Percentiles rank a stretch among this genome's conserved stretches.
These are phyloP conservation scores for Hortiboletus rubellus DNA, from an alignment of 1,284 basidiomycete species.

Conservation along the genomic window DNA sequence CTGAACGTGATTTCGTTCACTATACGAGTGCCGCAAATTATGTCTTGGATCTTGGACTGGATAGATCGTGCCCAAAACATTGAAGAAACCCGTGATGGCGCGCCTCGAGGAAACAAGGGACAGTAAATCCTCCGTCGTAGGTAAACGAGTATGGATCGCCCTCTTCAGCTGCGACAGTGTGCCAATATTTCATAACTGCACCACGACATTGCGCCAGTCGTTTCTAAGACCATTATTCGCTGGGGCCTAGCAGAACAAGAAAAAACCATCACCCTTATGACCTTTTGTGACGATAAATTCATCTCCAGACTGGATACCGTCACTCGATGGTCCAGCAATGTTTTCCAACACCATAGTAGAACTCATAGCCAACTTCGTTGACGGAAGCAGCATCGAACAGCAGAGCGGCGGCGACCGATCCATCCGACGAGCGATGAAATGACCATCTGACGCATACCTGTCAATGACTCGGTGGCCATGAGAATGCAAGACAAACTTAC, in stretches of 20 bases:
- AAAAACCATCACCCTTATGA: slow-evolving; percentile 60
- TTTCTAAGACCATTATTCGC: slow-evolving; percentile 83
- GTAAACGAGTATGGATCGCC: slow-evolving; percentile 67
- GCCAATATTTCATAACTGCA: slow-evolving; percentile 60
- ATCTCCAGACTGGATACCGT: slow-evolving; percentile 53
- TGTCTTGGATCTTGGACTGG: no score
- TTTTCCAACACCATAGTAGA: slow-evolving; percentile 71
- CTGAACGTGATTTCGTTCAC: slow-evolving; percentile 24
- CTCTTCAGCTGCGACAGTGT: slow-evolving; percentile 45
- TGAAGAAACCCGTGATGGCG: no score
- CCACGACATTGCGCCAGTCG: slow-evolving; percentile 62
- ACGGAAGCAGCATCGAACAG: slow-evolving; percentile 62
- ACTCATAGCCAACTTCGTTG: slow-evolving; percentile 69
- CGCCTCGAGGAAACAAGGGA: slow-evolving; percentile 62
- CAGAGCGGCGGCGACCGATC: slow-evolving; percentile 51
- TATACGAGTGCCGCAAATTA: no score
- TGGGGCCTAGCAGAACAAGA: not conserved
- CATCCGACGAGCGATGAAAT: slow-evolving; percentile 47
- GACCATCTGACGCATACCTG: not conserved
- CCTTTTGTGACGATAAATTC: slow-evolving; percentile 76
- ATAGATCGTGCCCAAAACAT: no score
- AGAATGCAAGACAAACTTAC: no score
- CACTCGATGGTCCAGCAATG: slow-evolving; percentile 56
- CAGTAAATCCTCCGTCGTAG: slow-evolving; percentile 58
- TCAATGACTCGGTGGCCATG: no score